Conservation (phyloP, 2,329 filamentous ascomycete genomes). For the Stachybotrys elegans region DNA sequence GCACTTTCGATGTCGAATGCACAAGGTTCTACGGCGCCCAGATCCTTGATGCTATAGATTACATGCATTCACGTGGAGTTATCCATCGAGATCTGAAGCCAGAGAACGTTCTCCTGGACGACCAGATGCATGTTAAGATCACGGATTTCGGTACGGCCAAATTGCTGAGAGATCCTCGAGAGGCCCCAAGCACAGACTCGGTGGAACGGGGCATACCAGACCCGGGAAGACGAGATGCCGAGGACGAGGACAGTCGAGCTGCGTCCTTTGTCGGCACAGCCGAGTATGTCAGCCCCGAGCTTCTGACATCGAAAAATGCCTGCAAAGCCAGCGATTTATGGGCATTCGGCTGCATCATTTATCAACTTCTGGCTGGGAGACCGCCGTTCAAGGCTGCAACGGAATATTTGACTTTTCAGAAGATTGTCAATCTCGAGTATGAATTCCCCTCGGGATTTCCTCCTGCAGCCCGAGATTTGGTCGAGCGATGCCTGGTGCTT, state of each 20-base stretch:
- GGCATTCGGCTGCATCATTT: slow-evolving; percentile 98
- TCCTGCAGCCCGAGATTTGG: slow-evolving; percentile 75
- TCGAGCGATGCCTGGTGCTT: slow-evolving; percentile 84
- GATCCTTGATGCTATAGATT: slow-evolving; percentile 92
- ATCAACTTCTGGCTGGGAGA: slow-evolving; percentile 89
- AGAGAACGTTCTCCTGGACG: slow-evolving; percentile 91
- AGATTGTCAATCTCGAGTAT: slow-evolving; percentile 92
- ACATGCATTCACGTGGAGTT: slow-evolving; percentile 94
- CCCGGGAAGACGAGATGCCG: slow-evolving; percentile 26
- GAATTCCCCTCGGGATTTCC: slow-evolving; percentile 90
- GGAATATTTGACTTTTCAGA: slow-evolving; percentile 97
- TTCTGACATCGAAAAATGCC: slow-evolving; percentile 94
- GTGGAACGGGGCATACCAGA: slow-evolving; percentile 31
- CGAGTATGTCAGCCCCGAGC: slow-evolving; percentile 95
- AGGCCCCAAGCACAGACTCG: slow-evolving; percentile 36
- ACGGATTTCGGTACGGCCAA: slow-evolving; percentile 99
- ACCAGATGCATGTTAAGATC: slow-evolving; percentile 97
- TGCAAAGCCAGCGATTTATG: slow-evolving; percentile 97
- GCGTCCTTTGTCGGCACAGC: slow-evolving; percentile 96
- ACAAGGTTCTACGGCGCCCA: slow-evolving; percentile 91
- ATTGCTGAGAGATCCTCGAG: slow-evolving; percentile 52
- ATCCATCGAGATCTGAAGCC: slow-evolving; percentile 97
- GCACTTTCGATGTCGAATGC: slow-evolving; percentile 93
- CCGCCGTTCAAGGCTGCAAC: slow-evolving; percentile 95
- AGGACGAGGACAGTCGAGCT: slow-evolving; percentile 64